Evolutionary conservation across 805 yeast species (phyloP).

Genomic region (Brettanomyces sp.): DNA sequence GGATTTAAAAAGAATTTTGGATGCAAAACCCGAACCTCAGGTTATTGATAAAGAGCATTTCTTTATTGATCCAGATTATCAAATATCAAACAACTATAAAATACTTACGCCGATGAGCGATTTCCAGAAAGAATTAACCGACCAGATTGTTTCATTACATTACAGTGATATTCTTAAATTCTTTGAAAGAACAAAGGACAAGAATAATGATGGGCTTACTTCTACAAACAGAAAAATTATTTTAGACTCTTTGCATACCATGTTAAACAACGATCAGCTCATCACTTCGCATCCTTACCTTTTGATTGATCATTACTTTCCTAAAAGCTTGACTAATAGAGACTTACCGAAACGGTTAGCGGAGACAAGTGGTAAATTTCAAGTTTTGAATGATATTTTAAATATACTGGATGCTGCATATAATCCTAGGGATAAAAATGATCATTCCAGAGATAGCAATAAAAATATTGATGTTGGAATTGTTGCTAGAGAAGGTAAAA

Average conservation of each 20-base stretch:
- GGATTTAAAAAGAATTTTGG: slow-evolving; percentile 71
- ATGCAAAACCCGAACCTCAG: slow-evolving; percentile 78
- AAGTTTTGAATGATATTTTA: slow-evolving; percentile 55
- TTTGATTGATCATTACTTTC: slow-evolving; percentile 76
- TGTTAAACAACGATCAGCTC: slow-evolving; percentile 65
- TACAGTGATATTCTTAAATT: slow-evolving; percentile 84
- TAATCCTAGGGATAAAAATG: slow-evolving; percentile 14
- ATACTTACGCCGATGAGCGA: slow-evolving; percentile 78
- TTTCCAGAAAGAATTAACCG: slow-evolving; percentile 80
- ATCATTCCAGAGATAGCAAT: slow-evolving; percentile 3
- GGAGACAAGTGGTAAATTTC: slow-evolving; percentile 79
- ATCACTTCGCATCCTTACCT: slow-evolving; percentile 88
- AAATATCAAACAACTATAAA: slow-evolving; percentile 54
- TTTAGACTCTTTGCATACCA: slow-evolving; percentile 65
- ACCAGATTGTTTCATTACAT: slow-evolving; percentile 85
- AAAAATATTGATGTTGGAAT: slow-evolving; percentile 50
- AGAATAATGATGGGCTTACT: slow-evolving; percentile 1
- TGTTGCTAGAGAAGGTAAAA: slow-evolving; percentile 58
- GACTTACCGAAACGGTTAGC: slow-evolving; percentile 64
- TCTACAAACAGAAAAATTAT: slow-evolving; percentile 34
- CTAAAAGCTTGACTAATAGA: slow-evolving; percentile 62
- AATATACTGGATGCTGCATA: slow-evolving; percentile 36
- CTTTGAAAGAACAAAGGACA: slow-evolving; percentile 47
- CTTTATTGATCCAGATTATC: slow-evolving; percentile 25
- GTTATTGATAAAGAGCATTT: slow-evolving; percentile 51